phyloP scores from a whole-genome alignment of 345 rosid species.

The Eucalyptus regnans region DNA sequence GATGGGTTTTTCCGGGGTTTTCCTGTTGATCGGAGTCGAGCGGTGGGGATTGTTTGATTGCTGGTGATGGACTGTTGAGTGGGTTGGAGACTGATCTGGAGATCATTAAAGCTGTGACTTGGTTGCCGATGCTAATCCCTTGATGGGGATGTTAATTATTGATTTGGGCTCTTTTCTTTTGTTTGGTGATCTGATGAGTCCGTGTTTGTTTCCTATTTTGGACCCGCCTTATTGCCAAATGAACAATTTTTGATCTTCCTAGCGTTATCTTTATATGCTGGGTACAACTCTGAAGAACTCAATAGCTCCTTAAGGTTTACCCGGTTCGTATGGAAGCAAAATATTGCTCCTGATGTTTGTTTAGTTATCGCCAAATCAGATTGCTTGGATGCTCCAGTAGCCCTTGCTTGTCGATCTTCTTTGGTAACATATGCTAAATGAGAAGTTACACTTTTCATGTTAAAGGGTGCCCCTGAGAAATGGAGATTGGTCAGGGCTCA shows the following conservation, averaged over 20 bases:
- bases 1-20: background rate
- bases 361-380: background rate
- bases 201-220: background rate
- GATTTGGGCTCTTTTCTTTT: background rate
- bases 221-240: background rate
- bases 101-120: background rate
- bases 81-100: background rate
- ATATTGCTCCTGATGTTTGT: background rate
- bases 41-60: background rate
- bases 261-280: background rate
- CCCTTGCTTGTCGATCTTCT: background rate
- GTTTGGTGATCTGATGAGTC: background rate
- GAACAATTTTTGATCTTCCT: background rate
- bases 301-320: background rate
- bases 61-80: background rate
- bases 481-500: slow-evolving; percentile 95
- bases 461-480: slow-evolving; percentile 58
- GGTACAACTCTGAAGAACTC: background rate
- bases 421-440: background rate
- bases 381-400: background rate
- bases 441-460: background rate
- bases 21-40: background rate
- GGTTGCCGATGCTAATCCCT: background rate
- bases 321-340: background rate
- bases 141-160: background rate